Conservation (phyloP, 1,284 basidiomycete genomes). For the Trametes polyzona region DNA sequence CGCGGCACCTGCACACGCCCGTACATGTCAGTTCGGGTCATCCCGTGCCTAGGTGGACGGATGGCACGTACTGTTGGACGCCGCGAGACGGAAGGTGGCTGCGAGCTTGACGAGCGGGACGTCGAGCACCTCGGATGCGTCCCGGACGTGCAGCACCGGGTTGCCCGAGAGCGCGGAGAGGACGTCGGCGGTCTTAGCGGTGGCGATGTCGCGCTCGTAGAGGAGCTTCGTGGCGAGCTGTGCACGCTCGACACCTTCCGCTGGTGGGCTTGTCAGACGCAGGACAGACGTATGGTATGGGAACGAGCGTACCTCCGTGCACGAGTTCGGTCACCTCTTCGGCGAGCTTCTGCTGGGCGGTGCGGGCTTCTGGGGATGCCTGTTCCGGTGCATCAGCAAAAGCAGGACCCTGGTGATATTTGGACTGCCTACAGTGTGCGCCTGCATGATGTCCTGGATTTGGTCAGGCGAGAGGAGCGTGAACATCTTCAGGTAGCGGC, state of each 20-base stretch:
- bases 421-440: slow-evolving; percentile 54
- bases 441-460: slow-evolving; percentile 61
- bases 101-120: slow-evolving; percentile 61
- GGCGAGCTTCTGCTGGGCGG: slow-evolving; percentile 83
- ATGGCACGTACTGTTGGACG: slow-evolving; percentile 55
- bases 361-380: slow-evolving; percentile 59
- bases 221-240: slow-evolving; percentile 63
- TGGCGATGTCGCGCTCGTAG: slow-evolving; percentile 54
- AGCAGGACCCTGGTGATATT: background rate
- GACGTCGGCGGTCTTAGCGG: slow-evolving; percentile 51
- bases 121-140: slow-evolving; percentile 48
- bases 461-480: slow-evolving; percentile 73
- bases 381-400: slow-evolving; percentile 35
- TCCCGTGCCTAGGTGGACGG: no score
- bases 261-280: slow-evolving; percentile 29
- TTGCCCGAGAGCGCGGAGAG: slow-evolving; percentile 63
- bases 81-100: slow-evolving; percentile 51
- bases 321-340: slow-evolving; percentile 88
- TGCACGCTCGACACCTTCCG: slow-evolving; percentile 52
- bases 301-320: slow-evolving; percentile 65
- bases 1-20: slow-evolving; percentile 49
- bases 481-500: slow-evolving; percentile 81
- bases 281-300: background rate
- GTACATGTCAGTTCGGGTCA: background rate
- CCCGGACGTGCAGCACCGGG: slow-evolving; percentile 54